Evolutionary conservation across 352 stramenopile genomes (phyloP), one percentile per base, ranked within the genome.

Genomic region (Aphanomyces astaci): DNA sequence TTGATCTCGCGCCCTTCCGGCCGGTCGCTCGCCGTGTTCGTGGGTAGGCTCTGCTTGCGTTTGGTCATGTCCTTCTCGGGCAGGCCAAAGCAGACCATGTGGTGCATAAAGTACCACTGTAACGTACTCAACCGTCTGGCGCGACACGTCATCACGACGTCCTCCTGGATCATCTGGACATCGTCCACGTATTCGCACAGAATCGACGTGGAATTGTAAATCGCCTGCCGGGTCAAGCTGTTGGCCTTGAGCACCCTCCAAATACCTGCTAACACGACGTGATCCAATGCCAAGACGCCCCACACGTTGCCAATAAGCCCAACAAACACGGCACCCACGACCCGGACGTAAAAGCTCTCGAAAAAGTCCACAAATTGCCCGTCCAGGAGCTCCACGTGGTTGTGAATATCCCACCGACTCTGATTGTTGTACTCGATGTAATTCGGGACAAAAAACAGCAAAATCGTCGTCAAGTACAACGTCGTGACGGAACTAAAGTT

Each of bases 341-440:
- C 62, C 32, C 62, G 62, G 22, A 68, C 19, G 24, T 68, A 68
- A 62, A 60, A 68, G 33, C 62, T 59, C 27, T 68, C 40, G 17
- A 68, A 49, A 59, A 68, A 68, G 62, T 59, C 43, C 7, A 68
- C 13, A 27, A 49, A 51, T 11, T 36, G 28, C 1, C 62, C 62
- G 55, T 68, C 62, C 1, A 68, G 62, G 10, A 11, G 3, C 32
- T 68, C 28, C 17, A 39, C 5, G 51, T 5, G 5, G 45, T 62
- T 57, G 19, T 68, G 28, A 31, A 68, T 32, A 32, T 68, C 62
- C 22, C 7, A 36, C 3, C 62, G 62, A n/a, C 49, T 24, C 19
- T 30, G 27, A 52, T 68, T 68, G 62, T 59, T 68, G 51, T 68
- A 68, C 36, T 68, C 62, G 39, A 68, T 59, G 17, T 59, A 68